Evolutionary conservation across 768 basidiomycete genomes (phyloP), one percentile per base, ranked within the genome.

Genomic region (Mycena amicta): DNA sequence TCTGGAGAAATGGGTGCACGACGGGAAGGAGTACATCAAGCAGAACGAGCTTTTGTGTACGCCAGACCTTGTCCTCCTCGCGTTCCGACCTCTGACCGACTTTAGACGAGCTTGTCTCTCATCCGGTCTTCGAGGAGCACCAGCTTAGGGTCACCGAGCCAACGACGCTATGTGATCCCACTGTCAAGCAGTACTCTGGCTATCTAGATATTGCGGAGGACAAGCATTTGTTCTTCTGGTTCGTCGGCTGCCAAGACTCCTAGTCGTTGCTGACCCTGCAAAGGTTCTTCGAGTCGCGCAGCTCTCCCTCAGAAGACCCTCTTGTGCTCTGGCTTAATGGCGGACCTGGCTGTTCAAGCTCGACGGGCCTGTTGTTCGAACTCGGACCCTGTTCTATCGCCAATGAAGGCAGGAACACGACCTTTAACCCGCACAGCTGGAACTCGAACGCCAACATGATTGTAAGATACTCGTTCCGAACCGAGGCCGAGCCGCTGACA

Each of bases 321-420:
- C 80, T 98, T 2, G 80, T 95, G 8, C 78, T 97, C 47, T 97
- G 95, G 95, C 77, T 93, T n/a, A 93, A 92, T 62, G 92, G 92
- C 30, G 88, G 89, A 13, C 87, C 86, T 22, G 83, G 86, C 50
- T 52, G 8, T 3, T 87, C 85, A 74, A 86, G 84, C 54, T 89
- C 86, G 6, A 85, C 92, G 1, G 95, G 95, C 11, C 82, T 97
- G 23, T 78, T 98, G 16, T 93, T 96, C 65, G 95, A 98, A 69
- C 86, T 96, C 22, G 96, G 96, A 0, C 95, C 96, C 0, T 98
- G 96, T 74, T 75, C 74, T 28, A 79, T 98, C 60, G 74, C 81
- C 18, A 74, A 92, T 41, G 77, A 86, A 1, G 93, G 93, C 30
- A 75, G 76, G 58, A 88, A 87, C 74, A 86, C 86, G 16, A 87